These are phyloP conservation scores for Bruguiera sexangula DNA, from an alignment of 345 rosid genomes.

Conservation along the genomic window DNA sequence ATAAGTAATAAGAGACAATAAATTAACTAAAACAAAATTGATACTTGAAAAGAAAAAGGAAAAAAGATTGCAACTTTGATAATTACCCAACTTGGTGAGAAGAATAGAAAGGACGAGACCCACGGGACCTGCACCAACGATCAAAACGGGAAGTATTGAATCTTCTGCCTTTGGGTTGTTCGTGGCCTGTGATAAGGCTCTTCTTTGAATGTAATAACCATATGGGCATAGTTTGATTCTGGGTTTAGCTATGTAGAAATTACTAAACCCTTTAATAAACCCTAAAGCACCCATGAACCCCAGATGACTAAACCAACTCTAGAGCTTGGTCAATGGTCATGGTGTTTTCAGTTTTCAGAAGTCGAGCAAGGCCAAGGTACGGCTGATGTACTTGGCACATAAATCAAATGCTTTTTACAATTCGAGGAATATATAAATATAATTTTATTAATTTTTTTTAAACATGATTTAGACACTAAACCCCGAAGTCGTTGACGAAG, in stretches of 20 bases:
- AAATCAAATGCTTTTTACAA: no score
- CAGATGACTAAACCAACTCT: slow-evolving; percentile 1
- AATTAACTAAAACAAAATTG: neutral
- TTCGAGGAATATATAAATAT: no score
- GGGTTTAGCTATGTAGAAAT: slow-evolving; percentile 22
- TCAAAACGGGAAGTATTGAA: slow-evolving; percentile 66
- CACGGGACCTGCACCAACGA: slow-evolving; percentile 96
- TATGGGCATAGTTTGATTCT: slow-evolving; percentile 30
- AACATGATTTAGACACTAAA: no score
- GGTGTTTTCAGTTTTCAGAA: no score
- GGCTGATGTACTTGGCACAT: no score
- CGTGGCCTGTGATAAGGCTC: slow-evolving; percentile 31
- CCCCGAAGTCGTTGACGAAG: no score
- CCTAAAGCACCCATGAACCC: slow-evolving; percentile 44
- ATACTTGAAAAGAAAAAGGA: neutral
- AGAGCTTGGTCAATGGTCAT: neutral
- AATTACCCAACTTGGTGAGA: slow-evolving; percentile 68
- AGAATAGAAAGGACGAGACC: slow-evolving; percentile 86
- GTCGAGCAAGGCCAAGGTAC: no score
- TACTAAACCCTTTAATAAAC: slow-evolving; percentile 39
- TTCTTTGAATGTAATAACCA: slow-evolving; percentile 19
- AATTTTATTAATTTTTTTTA: no score
- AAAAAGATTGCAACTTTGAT: no score
- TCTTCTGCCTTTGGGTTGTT: slow-evolving; percentile 24
- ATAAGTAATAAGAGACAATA: neutral